Evolutionary conservation across 176 grass and related monocot species (phyloP), one percentile per base, ranked within the genome.

Genomic region (Microstegium vimineum): DNA sequence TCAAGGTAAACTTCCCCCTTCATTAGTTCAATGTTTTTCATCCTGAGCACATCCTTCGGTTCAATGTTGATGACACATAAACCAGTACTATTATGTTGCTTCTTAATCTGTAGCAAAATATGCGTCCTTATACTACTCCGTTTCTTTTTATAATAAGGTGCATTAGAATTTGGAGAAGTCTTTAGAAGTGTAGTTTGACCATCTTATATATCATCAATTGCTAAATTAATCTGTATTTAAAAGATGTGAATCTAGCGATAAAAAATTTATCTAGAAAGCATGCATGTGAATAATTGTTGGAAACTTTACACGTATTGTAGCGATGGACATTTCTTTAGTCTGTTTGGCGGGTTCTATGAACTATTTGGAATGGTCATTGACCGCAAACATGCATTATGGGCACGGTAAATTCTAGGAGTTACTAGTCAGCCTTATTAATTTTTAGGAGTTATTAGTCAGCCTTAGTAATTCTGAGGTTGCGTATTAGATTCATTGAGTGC

Each of bases 1-100:
- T 95, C 88, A 98, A 98, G 96, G 96, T 90, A 43, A 62, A 38
- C 18, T 51, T 22, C 40, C 10, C 30, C 36, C 41, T 18, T 9
- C 36, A 45, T 66, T 7, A 14, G 69, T 62, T 46, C 2, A 13
- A 31, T 32, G 14, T 40, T 62, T 71, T 28, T 71, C n/a, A 16
- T 38, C 38, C 22, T 38, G 33, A 23, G 34, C 10, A 68, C 65
- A 37, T 68, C 18, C 32, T n/a, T 68, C 1, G 8, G 8, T 11
- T n/a, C 34, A 67, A 5, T 36, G 33, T 36, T 36, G 16, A 36
- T 36, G 31, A 17, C 18, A n/a, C 34, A 68, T 20, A 34, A 34
- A 23, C 34, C 66, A n/a, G 23, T 38, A 23, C 34, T 68, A 0
- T 38, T 68, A 8, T 68, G 10, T 38, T 68, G 34, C 34, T 67